phyloP scores from a whole-genome alignment of 2,329 filamentous ascomycete species.

The Talaromyces funiculosus region DNA sequence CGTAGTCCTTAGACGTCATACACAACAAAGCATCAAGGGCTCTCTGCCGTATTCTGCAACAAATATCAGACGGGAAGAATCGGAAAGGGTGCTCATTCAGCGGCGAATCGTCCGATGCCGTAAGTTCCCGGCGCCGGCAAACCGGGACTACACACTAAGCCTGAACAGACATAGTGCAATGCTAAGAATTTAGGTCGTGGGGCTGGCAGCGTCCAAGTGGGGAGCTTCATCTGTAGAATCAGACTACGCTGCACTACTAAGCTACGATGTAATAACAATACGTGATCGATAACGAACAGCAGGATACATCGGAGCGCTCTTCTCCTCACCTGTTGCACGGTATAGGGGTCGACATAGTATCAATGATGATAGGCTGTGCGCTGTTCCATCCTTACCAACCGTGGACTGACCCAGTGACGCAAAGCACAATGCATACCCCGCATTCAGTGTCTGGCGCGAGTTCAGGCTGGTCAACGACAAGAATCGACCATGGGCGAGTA shows the following conservation, averaged over 20 bases:
- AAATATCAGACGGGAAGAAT: slow-evolving; percentile 2
- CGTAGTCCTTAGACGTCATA: not conserved
- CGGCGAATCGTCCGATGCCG: not conserved
- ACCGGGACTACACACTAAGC: not conserved
- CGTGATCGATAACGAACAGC: not conserved
- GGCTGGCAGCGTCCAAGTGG: slow-evolving; percentile 8
- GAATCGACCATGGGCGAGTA: not conserved
- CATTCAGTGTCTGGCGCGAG: slow-evolving; percentile 6
- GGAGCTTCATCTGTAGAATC: slow-evolving; percentile 6
- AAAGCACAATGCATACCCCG: slow-evolving; percentile 13
- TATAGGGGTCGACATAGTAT: not conserved
- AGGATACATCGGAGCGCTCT: not conserved
- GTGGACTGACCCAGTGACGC: slow-evolving; percentile 3
- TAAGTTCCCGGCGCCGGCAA: slow-evolving; percentile 6
- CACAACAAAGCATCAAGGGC: not conserved
- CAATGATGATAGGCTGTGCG: not conserved
- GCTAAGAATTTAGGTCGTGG: slow-evolving; percentile 10
- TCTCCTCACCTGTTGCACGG: not conserved
- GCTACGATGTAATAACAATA: not conserved
- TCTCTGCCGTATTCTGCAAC: not conserved
- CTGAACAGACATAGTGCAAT: not conserved
- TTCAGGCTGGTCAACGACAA: not conserved
- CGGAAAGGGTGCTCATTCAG: not conserved
- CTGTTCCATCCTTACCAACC: not conserved
- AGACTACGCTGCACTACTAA: not conserved